Evolutionary conservation across 2,329 filamentous ascomycete species (phyloP), one percentile per base, ranked within the genome.

Genomic region (Claviceps quebecensis): DNA sequence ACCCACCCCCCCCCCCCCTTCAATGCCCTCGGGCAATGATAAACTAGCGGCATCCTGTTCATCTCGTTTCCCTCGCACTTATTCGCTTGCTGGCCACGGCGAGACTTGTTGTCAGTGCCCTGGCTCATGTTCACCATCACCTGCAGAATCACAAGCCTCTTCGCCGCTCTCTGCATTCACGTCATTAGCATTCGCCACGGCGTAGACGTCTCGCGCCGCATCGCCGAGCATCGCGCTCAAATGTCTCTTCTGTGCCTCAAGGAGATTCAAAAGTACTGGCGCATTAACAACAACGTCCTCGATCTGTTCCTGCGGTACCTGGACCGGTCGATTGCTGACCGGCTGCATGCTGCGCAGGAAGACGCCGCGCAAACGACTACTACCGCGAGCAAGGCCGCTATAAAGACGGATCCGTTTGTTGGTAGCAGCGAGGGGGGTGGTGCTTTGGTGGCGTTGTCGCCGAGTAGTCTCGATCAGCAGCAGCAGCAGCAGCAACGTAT

Each of bases 251-350:
- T 69, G 2, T 65, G 65, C 4, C 58, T 69, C 1, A 63, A 67
- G 41, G 67, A 68, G 54, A 60, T 69, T 0, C 65, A 68, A 26
- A 67, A 67, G n/a, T 68, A 67, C 55, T 69, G 66, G 66, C 58
- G 63, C 17, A 67, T 68, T 53, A 69, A 69, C 58, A 68, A 66
- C 55, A 66, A 65, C 37, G 58, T 68, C 0, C 59, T 69, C 5
- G 66, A 69, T 23, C 54, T 69, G 5, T 69, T 69, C 29, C 56
- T 69, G 0, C 65, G 64, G 23, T 68, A 68, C 3, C 61, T 68
- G 5, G 67, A 69, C 50, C 62, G 63, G 13, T 66, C 67, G 3
- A 68, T 68, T 34, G 65, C 64, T 6, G 63, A 62, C n/a, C 58
- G 64, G 17, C 57, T 68, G 5, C 58, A 65, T 38, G 62, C 59